Conservation (phyloP, 2,329 filamentous ascomycete species). For the Arachnomyces sp. region DNA sequence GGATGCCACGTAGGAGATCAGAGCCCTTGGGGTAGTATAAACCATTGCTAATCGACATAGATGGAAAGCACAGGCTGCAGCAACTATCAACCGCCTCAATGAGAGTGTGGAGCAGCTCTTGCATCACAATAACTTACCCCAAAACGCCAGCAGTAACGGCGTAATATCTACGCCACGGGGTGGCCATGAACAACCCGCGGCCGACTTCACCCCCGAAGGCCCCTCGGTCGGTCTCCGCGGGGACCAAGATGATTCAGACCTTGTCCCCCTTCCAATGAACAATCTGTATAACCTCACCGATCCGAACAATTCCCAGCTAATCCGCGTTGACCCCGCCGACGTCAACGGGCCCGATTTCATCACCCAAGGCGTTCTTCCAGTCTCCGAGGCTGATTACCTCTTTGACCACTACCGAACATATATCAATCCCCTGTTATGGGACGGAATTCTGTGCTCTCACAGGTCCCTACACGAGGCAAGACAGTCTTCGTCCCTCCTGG, state of each 20-base stretch:
- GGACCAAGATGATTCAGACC: constrained; percentile 17
- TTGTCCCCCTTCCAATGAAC: constrained; percentile 36
- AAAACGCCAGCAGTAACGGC: too few relatives aligned
- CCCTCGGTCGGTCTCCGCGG: too few relatives aligned
- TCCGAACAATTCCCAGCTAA: constrained; percentile 31
- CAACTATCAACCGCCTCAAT: constrained; percentile 4
- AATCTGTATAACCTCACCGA: constrained; percentile 31
- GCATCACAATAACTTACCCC: too few relatives aligned
- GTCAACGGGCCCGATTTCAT: too few relatives aligned
- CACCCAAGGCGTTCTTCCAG: constrained; percentile 28
- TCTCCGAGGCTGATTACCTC: constrained; percentile 37
- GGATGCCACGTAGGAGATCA: constrained; percentile 5
- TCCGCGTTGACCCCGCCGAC: constrained; percentile 26
- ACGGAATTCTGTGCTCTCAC: constrained; percentile 36
- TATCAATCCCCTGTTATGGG: constrained; percentile 38
- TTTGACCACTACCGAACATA: constrained; percentile 34
- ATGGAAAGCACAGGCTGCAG: constrained; percentile 9
- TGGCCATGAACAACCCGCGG: too few relatives aligned
- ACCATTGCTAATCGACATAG: constrained; percentile 1
- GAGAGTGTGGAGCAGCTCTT: constrained; percentile 6
- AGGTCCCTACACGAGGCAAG: constrained; percentile 39
- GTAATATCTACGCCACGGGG: too few relatives aligned
- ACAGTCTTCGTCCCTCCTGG: constrained; percentile 42
- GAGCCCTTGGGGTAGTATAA: too few relatives aligned
- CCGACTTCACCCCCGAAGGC: too few relatives aligned